Evolutionary conservation across 768 basidiomycete genomes (phyloP).

Genomic region (Pholiota microspora): DNA sequence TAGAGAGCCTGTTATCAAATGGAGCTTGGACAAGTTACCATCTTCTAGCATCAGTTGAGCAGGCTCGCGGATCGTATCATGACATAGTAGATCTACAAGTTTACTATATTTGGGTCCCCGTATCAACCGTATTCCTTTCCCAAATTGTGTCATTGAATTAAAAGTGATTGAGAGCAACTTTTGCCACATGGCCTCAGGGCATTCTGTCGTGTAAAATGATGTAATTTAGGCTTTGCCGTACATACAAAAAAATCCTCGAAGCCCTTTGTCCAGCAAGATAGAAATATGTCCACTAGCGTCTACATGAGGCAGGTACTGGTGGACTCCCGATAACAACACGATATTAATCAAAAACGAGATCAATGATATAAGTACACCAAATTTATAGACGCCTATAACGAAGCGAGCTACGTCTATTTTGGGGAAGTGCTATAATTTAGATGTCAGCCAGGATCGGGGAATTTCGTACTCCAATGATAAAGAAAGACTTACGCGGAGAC

Average conservation of each 20-base stretch:
- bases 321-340: background rate
- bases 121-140: background rate
- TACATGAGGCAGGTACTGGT: no score
- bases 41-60: background rate
- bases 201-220: slow-evolving; percentile 7
- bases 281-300: no score
- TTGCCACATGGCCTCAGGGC: slow-evolving; percentile 15
- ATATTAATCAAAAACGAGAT: no score
- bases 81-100: background rate
- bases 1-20: background rate
- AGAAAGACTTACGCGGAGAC: slow-evolving; percentile 51
- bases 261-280: background rate
- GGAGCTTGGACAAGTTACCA: background rate
- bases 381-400: background rate
- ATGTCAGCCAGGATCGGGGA: no score
- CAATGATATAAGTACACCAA: background rate
- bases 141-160: background rate
- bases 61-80: background rate
- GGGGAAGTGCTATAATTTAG: background rate
- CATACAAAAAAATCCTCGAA: background rate
- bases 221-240: slow-evolving; percentile 19
- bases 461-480: background rate
- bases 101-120: background rate
- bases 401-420: background rate
- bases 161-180: background rate